Evolutionary conservation across 768 basidiomycete genomes (phyloP), one percentile per base, ranked within the genome.

Genomic region (Lactifluus pinguis): DNA sequence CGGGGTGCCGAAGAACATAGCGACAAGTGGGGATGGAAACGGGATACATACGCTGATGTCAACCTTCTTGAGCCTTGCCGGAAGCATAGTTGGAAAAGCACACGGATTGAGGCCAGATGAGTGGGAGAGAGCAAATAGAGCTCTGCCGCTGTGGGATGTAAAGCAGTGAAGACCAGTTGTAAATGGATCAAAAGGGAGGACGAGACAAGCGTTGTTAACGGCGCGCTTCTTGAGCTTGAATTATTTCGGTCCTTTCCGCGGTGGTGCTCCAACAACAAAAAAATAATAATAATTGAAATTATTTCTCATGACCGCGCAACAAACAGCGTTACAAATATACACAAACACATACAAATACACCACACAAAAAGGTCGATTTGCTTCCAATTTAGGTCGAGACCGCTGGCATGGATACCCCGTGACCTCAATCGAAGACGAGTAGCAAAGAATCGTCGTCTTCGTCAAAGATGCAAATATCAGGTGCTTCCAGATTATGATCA

Each of bases 21-120:
- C 25, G 61, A 58, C 48, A 32, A 25, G 38, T 8, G 38, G 15
- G 34, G 57, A 13, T 60, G 75, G 45, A 56, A 47, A 14, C 53
- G 65, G 50, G 49, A 7, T 38, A 75, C 89, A 71, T 70, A 95
- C 94, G 75, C 87, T 92, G 75, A 95, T 81, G 78, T 97, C 95
- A 76, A 95, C 80, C 81, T 97, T 95, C 76, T 95, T 93, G 73
- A 87, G 87, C 75, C 80, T 82, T 61, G 79, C 78, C 52, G 91
- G 88, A 56, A 84, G 81, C 88, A 93, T 92, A 65, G 41, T 68
- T 51, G 62, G 34, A 41, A 60, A 42, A 53, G 57, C 49, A 34
- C 44, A n/a, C 42, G 47, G 57, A 56, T 54, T 29, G 55, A 51
- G 59, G 55, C 51, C 48, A 51, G 49, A 55, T 51, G 61, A 61